A percentile compares a stretch with the other conserved stretches of the same genome.
Evolutionary conservation across 768 basidiomycete genomes (phyloP).

Genomic region (Galerina sulciceps): DNA sequence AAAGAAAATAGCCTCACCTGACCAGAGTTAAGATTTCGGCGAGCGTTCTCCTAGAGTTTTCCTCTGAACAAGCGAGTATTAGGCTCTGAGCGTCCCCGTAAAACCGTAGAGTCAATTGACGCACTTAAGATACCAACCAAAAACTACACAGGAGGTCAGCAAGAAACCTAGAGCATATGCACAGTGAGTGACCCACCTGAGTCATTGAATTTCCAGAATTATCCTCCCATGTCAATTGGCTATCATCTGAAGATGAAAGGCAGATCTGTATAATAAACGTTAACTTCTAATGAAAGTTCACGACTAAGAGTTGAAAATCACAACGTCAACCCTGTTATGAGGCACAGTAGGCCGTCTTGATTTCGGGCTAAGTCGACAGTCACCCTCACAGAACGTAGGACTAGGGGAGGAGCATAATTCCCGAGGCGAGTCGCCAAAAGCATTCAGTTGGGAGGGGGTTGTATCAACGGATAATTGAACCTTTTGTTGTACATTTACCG

Average conservation of each 20-base stretch:
- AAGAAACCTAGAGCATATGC: not conserved
- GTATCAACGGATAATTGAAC: too few species aligned
- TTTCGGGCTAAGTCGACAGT: conserved; percentile 4
- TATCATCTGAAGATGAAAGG: conserved; percentile 39
- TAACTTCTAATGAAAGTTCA: not conserved
- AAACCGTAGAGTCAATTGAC: not conserved
- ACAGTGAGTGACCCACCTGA: conserved; percentile 23
- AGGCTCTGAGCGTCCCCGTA: not conserved
- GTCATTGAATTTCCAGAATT: conserved; percentile 39
- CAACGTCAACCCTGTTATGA: not conserved
- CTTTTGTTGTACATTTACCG: too few species aligned
- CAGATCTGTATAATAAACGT: conserved; percentile 29
- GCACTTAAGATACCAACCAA: conserved; percentile 17
- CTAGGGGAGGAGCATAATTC: conserved; percentile 4
- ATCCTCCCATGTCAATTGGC: conserved; percentile 40
- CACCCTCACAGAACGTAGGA: conserved; percentile 10
- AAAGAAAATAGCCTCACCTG: conserved; percentile 22
- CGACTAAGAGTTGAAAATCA: not conserved
- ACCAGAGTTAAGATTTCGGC: conserved; percentile 29
- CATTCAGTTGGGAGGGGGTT: not conserved
- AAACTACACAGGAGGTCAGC: not conserved
- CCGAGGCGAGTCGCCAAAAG: not conserved
- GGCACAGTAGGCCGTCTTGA: not conserved
- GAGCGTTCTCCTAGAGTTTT: conserved; percentile 18
- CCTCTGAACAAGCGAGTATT: conserved; percentile 7